Conservation (phyloP, 208 protist genomes). For the Trypanosoma avium region DNA sequence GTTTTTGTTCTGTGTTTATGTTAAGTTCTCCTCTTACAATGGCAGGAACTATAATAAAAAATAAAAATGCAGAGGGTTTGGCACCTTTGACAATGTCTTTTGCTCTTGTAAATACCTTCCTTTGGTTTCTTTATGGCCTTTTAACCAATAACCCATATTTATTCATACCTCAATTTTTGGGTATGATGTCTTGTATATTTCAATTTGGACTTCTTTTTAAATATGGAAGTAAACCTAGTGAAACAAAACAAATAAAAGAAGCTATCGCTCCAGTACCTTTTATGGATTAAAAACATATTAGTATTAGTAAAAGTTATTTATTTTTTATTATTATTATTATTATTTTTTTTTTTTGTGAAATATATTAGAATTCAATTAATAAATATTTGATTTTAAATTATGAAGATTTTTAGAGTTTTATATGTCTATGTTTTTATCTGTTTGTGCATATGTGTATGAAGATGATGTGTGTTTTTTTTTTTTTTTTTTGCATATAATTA, state of each 20-base stretch:
- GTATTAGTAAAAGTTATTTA: too few relatives aligned
- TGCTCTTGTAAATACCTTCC: slow-evolving; percentile 46
- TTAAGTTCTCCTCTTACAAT: slow-evolving; percentile 60
- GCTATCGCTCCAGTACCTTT: slow-evolving; percentile 28
- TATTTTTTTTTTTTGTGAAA: too few relatives aligned
- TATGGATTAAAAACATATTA: background rate
- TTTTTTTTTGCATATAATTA: too few relatives aligned
- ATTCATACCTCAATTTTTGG: slow-evolving; percentile 45
- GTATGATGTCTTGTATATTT: slow-evolving; percentile 50
- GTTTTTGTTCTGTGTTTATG: slow-evolving; percentile 59
- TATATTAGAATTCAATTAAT: too few relatives aligned
- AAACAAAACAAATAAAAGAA: slow-evolving; percentile 13
- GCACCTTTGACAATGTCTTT: slow-evolving; percentile 50
- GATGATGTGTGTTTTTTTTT: background rate
- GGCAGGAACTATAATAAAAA: slow-evolving; percentile 55
- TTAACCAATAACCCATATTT: slow-evolving; percentile 45
- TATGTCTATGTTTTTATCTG: too few relatives aligned
- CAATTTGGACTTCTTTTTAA: slow-evolving; percentile 50
- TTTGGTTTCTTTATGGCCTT: slow-evolving; percentile 64
- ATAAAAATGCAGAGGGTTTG: slow-evolving; percentile 58
- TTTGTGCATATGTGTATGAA: background rate
- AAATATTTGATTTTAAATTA: too few relatives aligned
- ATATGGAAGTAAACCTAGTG: slow-evolving; percentile 40
- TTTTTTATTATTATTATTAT: too few relatives aligned
- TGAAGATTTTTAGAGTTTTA: too few relatives aligned